Evolutionary conservation across 306 rosid genomes (phyloP).

Genomic region (Morella rubra): DNA sequence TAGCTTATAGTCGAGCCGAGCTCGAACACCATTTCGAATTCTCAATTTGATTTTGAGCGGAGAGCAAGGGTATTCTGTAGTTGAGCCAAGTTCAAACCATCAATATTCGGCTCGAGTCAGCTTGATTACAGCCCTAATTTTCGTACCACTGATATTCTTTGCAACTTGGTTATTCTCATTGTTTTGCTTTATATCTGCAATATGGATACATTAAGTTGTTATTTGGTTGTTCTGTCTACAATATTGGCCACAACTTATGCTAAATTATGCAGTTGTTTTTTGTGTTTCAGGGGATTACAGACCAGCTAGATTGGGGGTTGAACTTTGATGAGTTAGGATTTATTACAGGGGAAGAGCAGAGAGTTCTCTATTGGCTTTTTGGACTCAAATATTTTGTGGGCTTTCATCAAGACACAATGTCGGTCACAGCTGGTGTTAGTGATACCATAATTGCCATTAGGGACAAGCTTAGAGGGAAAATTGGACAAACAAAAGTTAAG

Average conservation of each 20-base stretch:
- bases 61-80: no score
- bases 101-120: background rate
- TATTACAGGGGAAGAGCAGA: constrained; percentile 4
- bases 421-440: constrained; percentile 97
- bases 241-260: background rate
- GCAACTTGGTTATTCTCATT: background rate
- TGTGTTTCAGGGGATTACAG: background rate
- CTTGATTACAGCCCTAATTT: no score
- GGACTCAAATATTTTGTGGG: background rate
- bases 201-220: background rate
- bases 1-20: no score
- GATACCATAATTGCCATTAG: constrained; percentile 79
- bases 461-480: constrained; percentile 93
- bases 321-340: constrained; percentile 28
- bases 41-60: no score
- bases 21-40: no score
- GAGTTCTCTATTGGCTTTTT: constrained; percentile 3
- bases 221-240: background rate
- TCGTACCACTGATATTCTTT: background rate
- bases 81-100: background rate
- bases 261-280: background rate
- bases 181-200: background rate
- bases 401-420: constrained; percentile 45
- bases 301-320: background rate
- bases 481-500: constrained; percentile 85